These are phyloP conservation scores for Salix arbutifolia DNA, from an alignment of 345 rosid genomes.

Conservation along the genomic window DNA sequence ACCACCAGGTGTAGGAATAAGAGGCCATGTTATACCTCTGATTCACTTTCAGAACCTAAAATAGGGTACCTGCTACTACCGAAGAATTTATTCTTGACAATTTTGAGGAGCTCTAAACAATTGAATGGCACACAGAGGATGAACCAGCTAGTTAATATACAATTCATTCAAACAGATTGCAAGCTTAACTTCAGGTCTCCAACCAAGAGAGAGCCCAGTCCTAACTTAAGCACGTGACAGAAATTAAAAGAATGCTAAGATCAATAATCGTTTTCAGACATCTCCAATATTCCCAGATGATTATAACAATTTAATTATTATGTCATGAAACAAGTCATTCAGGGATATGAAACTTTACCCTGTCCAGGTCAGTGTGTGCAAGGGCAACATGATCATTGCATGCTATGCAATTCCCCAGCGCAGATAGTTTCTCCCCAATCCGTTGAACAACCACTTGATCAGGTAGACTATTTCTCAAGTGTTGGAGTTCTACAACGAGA, in stretches of 20 bases:
- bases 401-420: conserved; percentile 90
- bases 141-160: neutral
- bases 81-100: too few relatives aligned
- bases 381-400: conserved; percentile 98
- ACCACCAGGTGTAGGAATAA: neutral
- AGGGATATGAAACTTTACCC: conserved; percentile 28
- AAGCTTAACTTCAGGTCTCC: neutral
- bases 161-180: neutral
- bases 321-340: neutral
- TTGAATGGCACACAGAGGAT: too few relatives aligned
- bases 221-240: neutral
- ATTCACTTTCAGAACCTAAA: neutral
- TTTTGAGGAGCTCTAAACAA: too few relatives aligned
- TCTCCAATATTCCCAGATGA: neutral
- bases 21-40: neutral
- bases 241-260: neutral
- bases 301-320: neutral
- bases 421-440: conserved; percentile 86
- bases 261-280: neutral
- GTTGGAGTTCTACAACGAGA: conserved; percentile 68
- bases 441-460: conserved; percentile 88
- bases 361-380: conserved; percentile 89
- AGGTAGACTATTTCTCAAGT: conserved; percentile 89
- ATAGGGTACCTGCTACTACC: neutral
- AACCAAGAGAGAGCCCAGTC: neutral